Evolutionary conservation across 192 early-diverging fungal genomes (phyloP).

Genomic region (Mortierella antarctica): DNA sequence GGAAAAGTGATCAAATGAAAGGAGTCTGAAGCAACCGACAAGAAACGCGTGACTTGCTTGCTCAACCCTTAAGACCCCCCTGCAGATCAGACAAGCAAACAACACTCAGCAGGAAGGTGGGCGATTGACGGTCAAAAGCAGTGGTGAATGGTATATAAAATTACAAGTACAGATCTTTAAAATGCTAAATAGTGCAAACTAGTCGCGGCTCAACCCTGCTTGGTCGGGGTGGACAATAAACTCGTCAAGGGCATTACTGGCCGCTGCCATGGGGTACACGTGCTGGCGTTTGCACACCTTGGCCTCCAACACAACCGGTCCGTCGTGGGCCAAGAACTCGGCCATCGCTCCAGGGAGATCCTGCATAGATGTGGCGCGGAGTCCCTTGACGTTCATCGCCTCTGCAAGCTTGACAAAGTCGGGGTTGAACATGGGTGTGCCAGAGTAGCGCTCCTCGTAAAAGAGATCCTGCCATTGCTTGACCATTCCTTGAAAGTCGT

Average conservation of each 20-base stretch:
- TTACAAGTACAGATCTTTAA: too few species aligned
- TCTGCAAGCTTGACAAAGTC: constrained; percentile 99
- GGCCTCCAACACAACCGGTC: constrained; percentile 93
- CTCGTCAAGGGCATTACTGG: constrained; percentile 92
- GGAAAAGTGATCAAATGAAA: too few species aligned
- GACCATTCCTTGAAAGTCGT: constrained; percentile 99
- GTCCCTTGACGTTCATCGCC: constrained; percentile 89
- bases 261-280: constrained; percentile 98
- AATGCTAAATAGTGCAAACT: background rate
- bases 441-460: constrained; percentile 96
- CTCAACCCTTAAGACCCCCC: too few species aligned
- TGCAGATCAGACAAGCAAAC: too few species aligned
- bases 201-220: constrained; percentile 15
- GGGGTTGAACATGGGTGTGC: constrained; percentile 95
- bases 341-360: constrained; percentile 88
- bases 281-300: constrained; percentile 93
- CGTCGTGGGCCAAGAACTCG: constrained; percentile 88
- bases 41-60: too few species aligned
- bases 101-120: too few species aligned
- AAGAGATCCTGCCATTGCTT: constrained; percentile 96
- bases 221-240: constrained; percentile 73
- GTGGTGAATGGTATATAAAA: too few species aligned
- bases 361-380: constrained; percentile 84
- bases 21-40: too few species aligned
- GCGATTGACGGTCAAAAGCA: too few species aligned